Evolutionary conservation across 2,329 filamentous ascomycete species (phyloP), one percentile per base, ranked within the genome.

Genomic region (Bipolaris oryzae): DNA sequence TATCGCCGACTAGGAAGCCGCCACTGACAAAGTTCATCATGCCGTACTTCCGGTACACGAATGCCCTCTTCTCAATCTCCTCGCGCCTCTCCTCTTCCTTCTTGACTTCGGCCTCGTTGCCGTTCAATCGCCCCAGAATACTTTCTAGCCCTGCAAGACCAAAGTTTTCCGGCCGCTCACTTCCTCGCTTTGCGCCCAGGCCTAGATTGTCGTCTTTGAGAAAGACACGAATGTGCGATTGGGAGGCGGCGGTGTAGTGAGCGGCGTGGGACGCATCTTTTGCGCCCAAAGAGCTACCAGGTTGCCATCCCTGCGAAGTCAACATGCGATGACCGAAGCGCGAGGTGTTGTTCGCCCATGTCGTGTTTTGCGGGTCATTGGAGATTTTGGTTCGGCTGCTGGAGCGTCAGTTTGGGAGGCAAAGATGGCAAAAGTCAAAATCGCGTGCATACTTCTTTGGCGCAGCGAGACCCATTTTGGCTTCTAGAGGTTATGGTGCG

Each of bases 351-450:
- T 89, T 88, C 54, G 89, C 88, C 95, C 95, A 99, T 83, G 86
- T 87, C 45, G 91, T 96, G 77, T 98, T 99, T 79, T 98, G 97
- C 7, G 95, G 95, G 78, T 99, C 95, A 74, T 89, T 84, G 64
- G 89, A 89, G 72, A 98, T 87, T 79, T 94, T 96, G 45, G 82
- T 82, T 67, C 79, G 81, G 68, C 84, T 86, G 66, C 64, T 58
- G 25, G 51, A 21, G 33, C 18, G 55, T 69, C 64, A 69, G 60
- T 45, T 47, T 45, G 11, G 23, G 39, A 3, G 15, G 25, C 28
- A n/a, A 18, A 21, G 15, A n/a, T 20, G 39, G 21, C 55, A 18
- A 34, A 13, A 38, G 25, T 47, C 25, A 9, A 47, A 21, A 23
- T 49, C 37, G 37, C 4, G 23, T 38, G 23, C 77, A 74, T 80